Conservation (phyloP, 495 filamentous ascomycete genomes). For the Penicillium soppii region DNA sequence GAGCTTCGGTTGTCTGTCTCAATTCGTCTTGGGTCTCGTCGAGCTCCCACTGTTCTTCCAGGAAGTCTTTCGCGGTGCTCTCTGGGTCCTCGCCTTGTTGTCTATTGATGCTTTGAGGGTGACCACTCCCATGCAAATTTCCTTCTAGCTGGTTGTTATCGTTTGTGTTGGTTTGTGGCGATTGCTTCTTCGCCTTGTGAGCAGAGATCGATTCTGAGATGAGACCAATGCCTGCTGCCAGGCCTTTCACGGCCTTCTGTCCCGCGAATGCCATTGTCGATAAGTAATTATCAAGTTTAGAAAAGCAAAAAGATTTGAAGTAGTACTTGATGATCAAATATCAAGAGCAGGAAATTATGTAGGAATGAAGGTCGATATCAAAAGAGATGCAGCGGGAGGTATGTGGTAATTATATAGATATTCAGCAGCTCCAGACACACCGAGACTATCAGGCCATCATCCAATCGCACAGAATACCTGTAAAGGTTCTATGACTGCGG, state of each 20-base stretch:
- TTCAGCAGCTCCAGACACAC: too few species aligned
- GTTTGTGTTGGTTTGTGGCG: neutral
- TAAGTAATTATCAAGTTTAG: neutral
- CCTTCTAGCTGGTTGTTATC: constrained; percentile 5
- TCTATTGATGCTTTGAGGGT: neutral
- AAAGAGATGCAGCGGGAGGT: too few species aligned
- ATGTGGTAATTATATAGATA: too few species aligned
- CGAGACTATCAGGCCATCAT: too few species aligned
- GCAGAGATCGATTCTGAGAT: constrained; percentile 42
- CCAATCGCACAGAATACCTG: too few species aligned
- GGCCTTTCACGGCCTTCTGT: constrained; percentile 16
- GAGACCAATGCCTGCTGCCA: constrained; percentile 48
- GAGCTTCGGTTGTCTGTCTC: neutral
- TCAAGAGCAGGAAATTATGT: too few species aligned
- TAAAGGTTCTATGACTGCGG: too few species aligned
- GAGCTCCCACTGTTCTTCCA: constrained; percentile 50
- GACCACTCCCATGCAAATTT: constrained; percentile 3
- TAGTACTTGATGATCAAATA: too few species aligned
- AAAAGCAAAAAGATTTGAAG: too few species aligned
- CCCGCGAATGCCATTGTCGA: neutral
- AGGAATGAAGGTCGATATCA: too few species aligned
- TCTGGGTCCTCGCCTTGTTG: neutral
- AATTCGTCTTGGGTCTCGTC: constrained; percentile 48
- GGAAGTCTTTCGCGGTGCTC: constrained; percentile 9
- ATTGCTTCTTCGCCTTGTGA: constrained; percentile 35